These are phyloP conservation scores for Ceratocystis harringtonii DNA, from an alignment of 2,329 filamentous ascomycete genomes.

Conservation along the genomic window DNA sequence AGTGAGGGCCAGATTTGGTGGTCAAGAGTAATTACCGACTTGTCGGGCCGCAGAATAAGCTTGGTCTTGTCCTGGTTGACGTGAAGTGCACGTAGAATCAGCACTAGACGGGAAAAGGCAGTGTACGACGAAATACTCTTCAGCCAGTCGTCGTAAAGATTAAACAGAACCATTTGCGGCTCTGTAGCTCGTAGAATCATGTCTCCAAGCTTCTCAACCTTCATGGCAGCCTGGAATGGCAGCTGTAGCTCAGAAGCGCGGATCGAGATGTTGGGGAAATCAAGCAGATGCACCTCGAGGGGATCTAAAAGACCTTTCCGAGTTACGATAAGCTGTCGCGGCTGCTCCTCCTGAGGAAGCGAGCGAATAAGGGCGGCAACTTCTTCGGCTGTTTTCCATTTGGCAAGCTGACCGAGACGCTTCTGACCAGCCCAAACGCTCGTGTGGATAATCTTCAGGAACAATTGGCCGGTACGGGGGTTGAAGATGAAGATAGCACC, in stretches of 20 bases:
- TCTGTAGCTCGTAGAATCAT: conserved; percentile 97
- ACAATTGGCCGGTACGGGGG: conserved; percentile 90
- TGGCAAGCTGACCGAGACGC: conserved; percentile 92
- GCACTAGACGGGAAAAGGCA: conserved; percentile 84
- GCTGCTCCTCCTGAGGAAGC: conserved; percentile 91
- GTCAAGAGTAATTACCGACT: conserved; percentile 94
- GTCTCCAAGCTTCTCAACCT: conserved; percentile 96
- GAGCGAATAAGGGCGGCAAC: conserved; percentile 93
- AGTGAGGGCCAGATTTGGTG: conserved; percentile 97
- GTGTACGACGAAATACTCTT: conserved; percentile 98
- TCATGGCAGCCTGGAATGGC: conserved; percentile 99
- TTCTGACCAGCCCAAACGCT: conserved; percentile 99
- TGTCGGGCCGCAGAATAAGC: conserved; percentile 83
- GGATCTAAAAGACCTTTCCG: conserved; percentile 94
- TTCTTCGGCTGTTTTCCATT: conserved; percentile 99
- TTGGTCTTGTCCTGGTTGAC: conserved; percentile 99
- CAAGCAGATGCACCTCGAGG: conserved; percentile 88
- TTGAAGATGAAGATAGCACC: conserved; percentile 99
- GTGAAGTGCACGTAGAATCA: conserved; percentile 87
- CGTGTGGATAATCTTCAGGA: conserved; percentile 98
- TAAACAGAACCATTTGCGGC: conserved; percentile 99
- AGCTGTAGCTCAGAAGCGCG: conserved; percentile 91
- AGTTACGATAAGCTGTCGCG: conserved; percentile 96
- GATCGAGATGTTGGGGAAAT: conserved; percentile 98
- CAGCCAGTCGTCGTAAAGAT: conserved; percentile 95